Evolutionary conservation across 2,329 filamentous ascomycete species (phyloP), one percentile per base, ranked within the genome.

Genomic region (Pestalotiopsis sp.): DNA sequence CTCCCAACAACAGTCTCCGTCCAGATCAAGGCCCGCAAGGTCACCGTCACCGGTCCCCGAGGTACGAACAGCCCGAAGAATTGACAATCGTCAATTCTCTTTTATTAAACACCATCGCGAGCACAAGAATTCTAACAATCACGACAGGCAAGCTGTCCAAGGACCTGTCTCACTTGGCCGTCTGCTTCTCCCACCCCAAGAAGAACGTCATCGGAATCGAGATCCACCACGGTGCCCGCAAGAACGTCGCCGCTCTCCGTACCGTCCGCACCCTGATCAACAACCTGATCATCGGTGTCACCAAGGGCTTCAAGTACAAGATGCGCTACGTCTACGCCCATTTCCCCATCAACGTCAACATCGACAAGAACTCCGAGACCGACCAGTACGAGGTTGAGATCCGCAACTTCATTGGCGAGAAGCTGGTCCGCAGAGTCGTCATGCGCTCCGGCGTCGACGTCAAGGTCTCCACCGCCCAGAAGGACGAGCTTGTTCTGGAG

Each of bases 281-380:
- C 91, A 99, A 99, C 92, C 84, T 99, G 87, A 93, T 99, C 85
- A 91, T 95, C 80, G 96, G 96, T 85, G 96, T 99, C 77, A 99
- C 96, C 84, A 97, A 95, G 90, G 96, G 96, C 78, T 99, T 92
- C 93, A 97, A 97, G 89, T 99, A 99, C 93, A 99, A 99, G 93
- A 98, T 99, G 95, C 94, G 97, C 82, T 99, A 99, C 89, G 96
- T 99, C 86, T 99, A 99, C 85, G 96, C 96, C 84, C 96, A 99
- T 92, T 99, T 99, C 84, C 96, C 96, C 86, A 99, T 99, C 94
- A 99, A 99, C 91, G 95, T 99, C 88, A 98, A 98, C 90, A 86
- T 99, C 78, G 94, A 97, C 80, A 95, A 98, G 92, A 95, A 95
- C 90, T 83, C 85, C 81, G 96, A 98, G 88, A 96, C 93, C 73